phyloP scores from a whole-genome alignment of 148 eudicot species.

The Vaccinium myrtillus region DNA sequence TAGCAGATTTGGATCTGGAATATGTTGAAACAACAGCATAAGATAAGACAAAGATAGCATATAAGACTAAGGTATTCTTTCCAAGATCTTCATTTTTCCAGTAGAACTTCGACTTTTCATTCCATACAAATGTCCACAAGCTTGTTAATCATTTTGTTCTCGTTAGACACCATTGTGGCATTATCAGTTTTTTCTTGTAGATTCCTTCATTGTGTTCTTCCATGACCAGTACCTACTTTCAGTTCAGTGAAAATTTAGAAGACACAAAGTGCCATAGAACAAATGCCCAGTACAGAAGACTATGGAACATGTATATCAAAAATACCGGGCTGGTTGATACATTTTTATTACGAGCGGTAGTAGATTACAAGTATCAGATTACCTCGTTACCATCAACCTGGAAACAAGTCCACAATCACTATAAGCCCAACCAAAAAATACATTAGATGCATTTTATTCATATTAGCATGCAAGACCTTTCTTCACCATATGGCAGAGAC shows the following conservation, averaged over 20 bases:
- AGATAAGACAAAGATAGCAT: too few species aligned
- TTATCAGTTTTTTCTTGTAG: neutral
- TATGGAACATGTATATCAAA: neutral
- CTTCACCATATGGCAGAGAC: neutral
- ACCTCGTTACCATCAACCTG: too few species aligned
- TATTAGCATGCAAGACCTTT: neutral
- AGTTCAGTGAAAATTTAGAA: neutral
- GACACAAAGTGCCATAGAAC: neutral
- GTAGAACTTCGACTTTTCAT: neutral
- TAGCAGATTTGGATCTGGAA: neutral
- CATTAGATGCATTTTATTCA: neutral
- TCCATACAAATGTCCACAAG: neutral
- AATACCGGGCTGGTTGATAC: neutral
- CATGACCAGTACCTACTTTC: neutral
- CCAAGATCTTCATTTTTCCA: neutral
- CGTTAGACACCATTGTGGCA: neutral
- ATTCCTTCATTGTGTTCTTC: neutral
- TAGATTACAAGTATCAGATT: too few species aligned
- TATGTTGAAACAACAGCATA: neutral
- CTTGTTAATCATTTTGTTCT: neutral
- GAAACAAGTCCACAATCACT: too few species aligned
- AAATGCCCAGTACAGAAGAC: neutral
- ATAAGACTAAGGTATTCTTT: neutral
- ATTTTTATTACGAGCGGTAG: too few species aligned
- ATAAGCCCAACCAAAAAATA: too few species aligned